Percentiles rank a stretch among this genome's conserved stretches.
phyloP scores from a whole-genome alignment of 164 flowering plant species.

The Annona squamosa region DNA sequence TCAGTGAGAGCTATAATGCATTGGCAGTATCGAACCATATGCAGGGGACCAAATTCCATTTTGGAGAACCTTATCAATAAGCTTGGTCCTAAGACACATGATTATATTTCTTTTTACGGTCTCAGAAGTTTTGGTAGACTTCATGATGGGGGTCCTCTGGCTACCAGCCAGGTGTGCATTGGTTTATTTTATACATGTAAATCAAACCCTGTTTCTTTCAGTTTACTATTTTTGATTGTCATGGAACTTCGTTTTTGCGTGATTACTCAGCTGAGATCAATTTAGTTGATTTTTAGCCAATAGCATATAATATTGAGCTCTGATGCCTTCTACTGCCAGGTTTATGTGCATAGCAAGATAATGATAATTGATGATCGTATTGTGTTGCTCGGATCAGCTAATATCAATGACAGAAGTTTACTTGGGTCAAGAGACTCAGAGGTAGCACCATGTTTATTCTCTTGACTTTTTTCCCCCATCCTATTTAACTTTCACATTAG shows the following conservation, averaged over 20 bases:
- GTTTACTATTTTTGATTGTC: not conserved
- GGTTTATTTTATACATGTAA: too few species aligned
- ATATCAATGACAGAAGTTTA: constrained; percentile 93
- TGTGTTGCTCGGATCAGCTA: constrained; percentile 84
- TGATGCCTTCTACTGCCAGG: constrained; percentile 29
- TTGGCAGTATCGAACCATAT: constrained; percentile 97
- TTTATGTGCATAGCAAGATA: constrained; percentile 93
- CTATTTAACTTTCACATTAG: too few species aligned
- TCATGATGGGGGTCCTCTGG: constrained; percentile 73
- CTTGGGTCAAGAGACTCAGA: constrained; percentile 98
- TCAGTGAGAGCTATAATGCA: constrained; percentile 97
- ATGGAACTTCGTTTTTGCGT: not conserved
- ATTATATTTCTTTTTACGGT: constrained; percentile 94
- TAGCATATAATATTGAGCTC: not conserved
- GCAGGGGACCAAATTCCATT: constrained; percentile 78
- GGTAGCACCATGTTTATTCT: constrained; percentile 34
- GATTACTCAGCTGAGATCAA: not conserved
- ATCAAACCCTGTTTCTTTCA: too few species aligned
- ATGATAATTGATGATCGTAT: constrained; percentile 83
- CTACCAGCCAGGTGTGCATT: constrained; percentile 70
- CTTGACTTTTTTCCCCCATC: not conserved
- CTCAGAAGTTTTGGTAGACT: constrained; percentile 84
- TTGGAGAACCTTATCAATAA: constrained; percentile 68
- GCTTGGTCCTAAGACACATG: constrained; percentile 73
- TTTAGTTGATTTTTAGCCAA: not conserved